Percentiles rank a stretch among this genome's conserved stretches.
Conservation (phyloP, 75 land plant genomes). For the Sequoiadendron giganteum region DNA sequence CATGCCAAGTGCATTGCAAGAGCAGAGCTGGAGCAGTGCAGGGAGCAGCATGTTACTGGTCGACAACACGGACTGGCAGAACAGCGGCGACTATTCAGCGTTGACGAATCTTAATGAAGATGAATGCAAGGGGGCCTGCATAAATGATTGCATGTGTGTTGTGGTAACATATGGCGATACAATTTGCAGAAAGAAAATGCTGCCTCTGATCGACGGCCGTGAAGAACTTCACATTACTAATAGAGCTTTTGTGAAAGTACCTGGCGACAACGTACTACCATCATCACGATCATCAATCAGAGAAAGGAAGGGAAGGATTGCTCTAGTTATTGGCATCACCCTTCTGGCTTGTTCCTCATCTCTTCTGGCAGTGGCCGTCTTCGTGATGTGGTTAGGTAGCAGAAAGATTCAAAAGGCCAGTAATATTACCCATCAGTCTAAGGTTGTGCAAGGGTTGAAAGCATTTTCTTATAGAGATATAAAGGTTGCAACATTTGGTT, state of each 20-base stretch:
- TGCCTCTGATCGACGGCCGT: not conserved
- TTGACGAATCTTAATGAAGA: not conserved
- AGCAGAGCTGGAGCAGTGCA: not conserved
- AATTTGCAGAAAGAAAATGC: not conserved
- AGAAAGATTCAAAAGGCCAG: not conserved
- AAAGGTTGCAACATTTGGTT: conserved; percentile 17
- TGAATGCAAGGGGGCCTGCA: not conserved
- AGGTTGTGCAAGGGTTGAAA: not conserved
- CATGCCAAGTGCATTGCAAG: no score
- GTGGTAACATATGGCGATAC: not conserved
- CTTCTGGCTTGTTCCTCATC: not conserved
- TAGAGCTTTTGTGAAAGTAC: not conserved
- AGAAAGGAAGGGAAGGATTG: not conserved
- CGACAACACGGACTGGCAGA: not conserved
- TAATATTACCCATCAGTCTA: not conserved
- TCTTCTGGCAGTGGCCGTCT: not conserved
- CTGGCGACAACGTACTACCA: not conserved
- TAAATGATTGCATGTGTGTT: not conserved
- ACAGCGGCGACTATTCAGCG: not conserved
- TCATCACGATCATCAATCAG: no score
- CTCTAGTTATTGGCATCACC: not conserved
- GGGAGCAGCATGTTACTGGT: not conserved
- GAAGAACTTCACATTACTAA: not conserved
- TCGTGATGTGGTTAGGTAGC: not conserved
- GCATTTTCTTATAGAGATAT: not conserved